A percentile compares a stretch with the other conserved stretches of the same genome.
Evolutionary conservation across 192 early-diverging fungal genomes (phyloP).

Genomic region (Dispira parvispora): DNA sequence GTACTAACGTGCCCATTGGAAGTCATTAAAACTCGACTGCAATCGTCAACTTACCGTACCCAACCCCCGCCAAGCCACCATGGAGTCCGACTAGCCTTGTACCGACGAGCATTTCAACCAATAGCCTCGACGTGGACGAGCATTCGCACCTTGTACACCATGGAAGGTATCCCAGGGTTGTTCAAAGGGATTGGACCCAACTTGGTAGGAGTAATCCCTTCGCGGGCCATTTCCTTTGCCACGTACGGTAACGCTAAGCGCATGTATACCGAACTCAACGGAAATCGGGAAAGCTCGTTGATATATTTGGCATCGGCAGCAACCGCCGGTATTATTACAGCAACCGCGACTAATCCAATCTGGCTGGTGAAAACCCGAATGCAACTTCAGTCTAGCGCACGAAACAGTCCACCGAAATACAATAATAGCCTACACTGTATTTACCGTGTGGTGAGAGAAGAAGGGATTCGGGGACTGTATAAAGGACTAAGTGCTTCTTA

Average conservation of each 20-base stretch:
- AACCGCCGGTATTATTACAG: constrained; percentile 54
- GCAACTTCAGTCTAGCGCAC: constrained; percentile 52
- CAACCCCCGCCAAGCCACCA: too few relatives aligned
- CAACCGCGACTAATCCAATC: constrained; percentile 82
- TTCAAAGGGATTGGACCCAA: constrained; percentile 95
- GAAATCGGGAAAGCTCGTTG: constrained; percentile 53
- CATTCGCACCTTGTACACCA: constrained; percentile 39
- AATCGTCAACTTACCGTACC: constrained; percentile 15
- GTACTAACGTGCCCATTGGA: constrained; percentile 81
- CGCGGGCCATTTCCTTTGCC: constrained; percentile 86
- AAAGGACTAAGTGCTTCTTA: constrained; percentile 83
- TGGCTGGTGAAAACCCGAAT: constrained; percentile 96
- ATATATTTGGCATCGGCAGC: constrained; percentile 71
- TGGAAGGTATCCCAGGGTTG: constrained; percentile 67
- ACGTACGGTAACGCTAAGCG: constrained; percentile 83
- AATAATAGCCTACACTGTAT: constrained; percentile 67
- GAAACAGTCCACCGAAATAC: constrained; percentile 27
- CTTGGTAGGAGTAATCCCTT: constrained; percentile 84
- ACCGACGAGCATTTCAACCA: constrained; percentile 12
- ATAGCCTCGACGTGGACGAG: constrained; percentile 14
- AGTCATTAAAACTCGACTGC: constrained; percentile 85
- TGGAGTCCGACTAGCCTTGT: too few relatives aligned
- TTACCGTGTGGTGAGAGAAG: constrained; percentile 43
- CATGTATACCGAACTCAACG: constrained; percentile 52
- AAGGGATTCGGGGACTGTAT: constrained; percentile 75